These are phyloP conservation scores for Entoloma clypeatum DNA, from an alignment of 1,284 basidiomycete species.

Conservation along the genomic window DNA sequence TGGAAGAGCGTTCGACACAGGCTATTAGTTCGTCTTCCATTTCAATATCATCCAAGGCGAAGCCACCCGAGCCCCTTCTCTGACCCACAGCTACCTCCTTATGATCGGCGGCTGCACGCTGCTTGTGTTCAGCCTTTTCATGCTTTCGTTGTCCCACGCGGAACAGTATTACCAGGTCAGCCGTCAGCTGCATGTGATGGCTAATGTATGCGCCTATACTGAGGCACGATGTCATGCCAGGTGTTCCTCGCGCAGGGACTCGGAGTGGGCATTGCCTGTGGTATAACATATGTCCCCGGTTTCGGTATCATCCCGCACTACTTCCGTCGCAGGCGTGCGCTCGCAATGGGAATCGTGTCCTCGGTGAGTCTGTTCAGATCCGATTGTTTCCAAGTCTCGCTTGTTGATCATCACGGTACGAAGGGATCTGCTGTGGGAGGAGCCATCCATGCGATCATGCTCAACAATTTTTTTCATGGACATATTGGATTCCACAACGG, in stretches of 20 bases:
- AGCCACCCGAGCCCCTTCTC: not conserved
- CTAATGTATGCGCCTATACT: slow-evolving; percentile 1
- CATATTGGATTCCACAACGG: slow-evolving; percentile 41
- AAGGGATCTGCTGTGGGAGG: slow-evolving; percentile 41
- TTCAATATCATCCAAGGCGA: not conserved
- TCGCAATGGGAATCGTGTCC: slow-evolving; percentile 20
- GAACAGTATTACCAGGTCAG: slow-evolving; percentile 21
- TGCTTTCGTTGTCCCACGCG: slow-evolving; percentile 19
- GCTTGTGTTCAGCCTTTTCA: slow-evolving; percentile 22
- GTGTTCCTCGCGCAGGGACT: slow-evolving; percentile 21
- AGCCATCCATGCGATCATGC: slow-evolving; percentile 48
- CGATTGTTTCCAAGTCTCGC: not conserved
- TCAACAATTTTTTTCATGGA: slow-evolving; percentile 43
- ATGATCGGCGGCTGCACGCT: slow-evolving; percentile 18
- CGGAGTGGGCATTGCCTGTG: slow-evolving; percentile 17
- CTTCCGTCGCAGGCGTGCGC: slow-evolving; percentile 17
- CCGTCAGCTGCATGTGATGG: not conserved
- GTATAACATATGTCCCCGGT: slow-evolving; percentile 19
- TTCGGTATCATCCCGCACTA: slow-evolving; percentile 20
- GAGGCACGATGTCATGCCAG: slow-evolving; percentile 11
- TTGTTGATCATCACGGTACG: not conserved
- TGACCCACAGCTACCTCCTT: slow-evolving; percentile 12
- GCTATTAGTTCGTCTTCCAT: slow-evolving; percentile 31
- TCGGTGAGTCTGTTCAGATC: slow-evolving; percentile 9
- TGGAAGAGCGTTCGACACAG: slow-evolving; percentile 36